Evolutionary conservation across 768 basidiomycete genomes (phyloP).

Genomic region (Ephemerocybe angulata): DNA sequence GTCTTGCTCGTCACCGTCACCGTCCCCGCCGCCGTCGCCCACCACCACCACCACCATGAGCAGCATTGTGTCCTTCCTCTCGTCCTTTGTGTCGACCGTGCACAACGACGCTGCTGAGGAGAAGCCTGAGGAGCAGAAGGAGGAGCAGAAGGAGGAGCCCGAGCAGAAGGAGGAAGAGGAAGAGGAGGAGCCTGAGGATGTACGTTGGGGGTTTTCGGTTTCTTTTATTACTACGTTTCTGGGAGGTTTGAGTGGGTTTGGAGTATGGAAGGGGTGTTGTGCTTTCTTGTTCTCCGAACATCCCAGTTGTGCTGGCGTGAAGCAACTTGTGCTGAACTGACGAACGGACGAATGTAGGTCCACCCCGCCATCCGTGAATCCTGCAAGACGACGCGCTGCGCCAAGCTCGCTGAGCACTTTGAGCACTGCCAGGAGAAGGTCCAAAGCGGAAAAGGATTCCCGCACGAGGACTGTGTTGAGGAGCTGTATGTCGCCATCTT

Average conservation of each 20-base stretch:
- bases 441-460: slow-evolving; percentile 74
- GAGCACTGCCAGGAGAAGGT: slow-evolving; percentile 90
- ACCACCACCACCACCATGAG: slow-evolving; percentile 29
- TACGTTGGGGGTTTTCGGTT: slow-evolving; percentile 39
- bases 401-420: slow-evolving; percentile 73
- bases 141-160: slow-evolving; percentile 25
- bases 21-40: not conserved
- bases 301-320: not conserved
- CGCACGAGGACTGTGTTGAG: slow-evolving; percentile 90
- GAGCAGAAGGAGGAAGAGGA: slow-evolving; percentile 32
- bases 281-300: not conserved
- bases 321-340: slow-evolving; percentile 1
- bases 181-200: slow-evolving; percentile 77
- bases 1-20: not conserved
- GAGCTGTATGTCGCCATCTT: slow-evolving; percentile 63
- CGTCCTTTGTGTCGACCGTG: slow-evolving; percentile 41
- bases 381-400: slow-evolving; percentile 69
- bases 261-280: not conserved
- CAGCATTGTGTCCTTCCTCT: slow-evolving; percentile 41
- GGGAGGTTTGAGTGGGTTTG: not conserved
- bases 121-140: slow-evolving; percentile 28
- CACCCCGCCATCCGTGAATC: slow-evolving; percentile 74
- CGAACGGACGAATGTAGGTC: slow-evolving; percentile 35
- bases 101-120: slow-evolving; percentile 42
- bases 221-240: not conserved